phyloP scores from a whole-genome alignment of 2,329 filamentous ascomycete genomes.

The Ophiosphaerella korrae region DNA sequence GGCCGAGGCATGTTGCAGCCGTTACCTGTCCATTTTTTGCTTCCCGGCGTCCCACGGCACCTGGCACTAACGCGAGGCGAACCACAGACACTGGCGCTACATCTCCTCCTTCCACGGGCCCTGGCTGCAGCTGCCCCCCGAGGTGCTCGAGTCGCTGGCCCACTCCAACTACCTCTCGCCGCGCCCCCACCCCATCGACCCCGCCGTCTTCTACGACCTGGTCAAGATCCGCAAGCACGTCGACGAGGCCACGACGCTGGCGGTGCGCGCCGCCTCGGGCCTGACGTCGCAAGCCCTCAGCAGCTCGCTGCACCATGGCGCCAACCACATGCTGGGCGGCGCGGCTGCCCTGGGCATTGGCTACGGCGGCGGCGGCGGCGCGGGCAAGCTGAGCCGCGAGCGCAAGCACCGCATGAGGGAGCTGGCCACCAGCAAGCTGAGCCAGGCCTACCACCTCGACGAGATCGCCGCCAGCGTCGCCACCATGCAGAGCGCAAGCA shows the following conservation, averaged over 20 bases:
- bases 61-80: conserved; percentile 13
- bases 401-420: conserved; percentile 79
- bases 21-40: not conserved
- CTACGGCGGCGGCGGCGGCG: conserved; percentile 59
- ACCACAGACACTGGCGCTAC: conserved; percentile 76
- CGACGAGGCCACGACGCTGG: conserved; percentile 78
- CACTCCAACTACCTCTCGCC: conserved; percentile 80
- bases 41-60: not conserved
- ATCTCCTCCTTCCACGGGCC: conserved; percentile 83
- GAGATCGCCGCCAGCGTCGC: conserved; percentile 84
- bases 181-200: conserved; percentile 76
- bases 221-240: conserved; percentile 80
- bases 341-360: conserved; percentile 63
- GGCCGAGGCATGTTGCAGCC: conserved; percentile 27
- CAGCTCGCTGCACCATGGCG: conserved; percentile 56
- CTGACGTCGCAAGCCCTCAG: conserved; percentile 68
- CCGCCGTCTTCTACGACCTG: conserved; percentile 80
- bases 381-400: conserved; percentile 76
- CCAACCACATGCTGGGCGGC: conserved; percentile 57
- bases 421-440: conserved; percentile 77
- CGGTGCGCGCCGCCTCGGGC: conserved; percentile 77
- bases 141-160: conserved; percentile 78
- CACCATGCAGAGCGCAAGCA: conserved; percentile 80
- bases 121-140: conserved; percentile 79
- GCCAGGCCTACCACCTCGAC: conserved; percentile 77